A percentile compares a stretch with the other conserved stretches of the same genome.
Evolutionary conservation across 2,329 filamentous ascomycete species (phyloP).

Genomic region (Fusarium proliferatum): DNA sequence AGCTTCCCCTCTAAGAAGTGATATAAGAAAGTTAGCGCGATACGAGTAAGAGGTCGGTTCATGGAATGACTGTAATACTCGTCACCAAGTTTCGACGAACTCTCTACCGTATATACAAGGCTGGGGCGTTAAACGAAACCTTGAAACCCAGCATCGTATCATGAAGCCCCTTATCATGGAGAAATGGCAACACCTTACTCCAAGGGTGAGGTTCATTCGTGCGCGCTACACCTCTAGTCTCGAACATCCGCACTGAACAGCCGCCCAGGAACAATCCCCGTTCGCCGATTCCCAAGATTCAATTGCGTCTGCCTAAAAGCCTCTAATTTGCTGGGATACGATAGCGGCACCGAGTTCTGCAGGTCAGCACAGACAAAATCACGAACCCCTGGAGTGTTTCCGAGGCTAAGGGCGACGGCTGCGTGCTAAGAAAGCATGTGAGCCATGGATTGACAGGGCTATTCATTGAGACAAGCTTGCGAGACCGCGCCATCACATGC

Average conservation of each 20-base stretch:
- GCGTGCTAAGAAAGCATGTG: background rate
- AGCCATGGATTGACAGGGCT: background rate
- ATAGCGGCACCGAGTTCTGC: background rate
- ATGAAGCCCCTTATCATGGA: background rate
- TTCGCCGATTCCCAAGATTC: background rate
- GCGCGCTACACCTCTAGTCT: background rate
- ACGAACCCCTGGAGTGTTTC: background rate
- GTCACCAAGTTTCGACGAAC: background rate
- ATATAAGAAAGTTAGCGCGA: background rate
- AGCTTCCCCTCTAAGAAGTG: background rate
- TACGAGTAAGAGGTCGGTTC: background rate
- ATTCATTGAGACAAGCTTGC: background rate
- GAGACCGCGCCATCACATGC: background rate
- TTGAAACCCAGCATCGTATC: background rate
- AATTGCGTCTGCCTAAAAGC: background rate
- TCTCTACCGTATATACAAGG: background rate
- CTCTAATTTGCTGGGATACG: background rate
- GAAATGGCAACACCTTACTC: background rate
- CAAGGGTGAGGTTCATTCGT: background rate
- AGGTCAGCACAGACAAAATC: background rate
- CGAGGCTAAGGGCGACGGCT: background rate
- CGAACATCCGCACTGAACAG: background rate
- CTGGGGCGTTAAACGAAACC: background rate
- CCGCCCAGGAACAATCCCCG: background rate
- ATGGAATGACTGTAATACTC: background rate